Evolutionary conservation across 2,329 filamentous ascomycete genomes (phyloP).

Genomic region (Colletotrichum tofieldiae): DNA sequence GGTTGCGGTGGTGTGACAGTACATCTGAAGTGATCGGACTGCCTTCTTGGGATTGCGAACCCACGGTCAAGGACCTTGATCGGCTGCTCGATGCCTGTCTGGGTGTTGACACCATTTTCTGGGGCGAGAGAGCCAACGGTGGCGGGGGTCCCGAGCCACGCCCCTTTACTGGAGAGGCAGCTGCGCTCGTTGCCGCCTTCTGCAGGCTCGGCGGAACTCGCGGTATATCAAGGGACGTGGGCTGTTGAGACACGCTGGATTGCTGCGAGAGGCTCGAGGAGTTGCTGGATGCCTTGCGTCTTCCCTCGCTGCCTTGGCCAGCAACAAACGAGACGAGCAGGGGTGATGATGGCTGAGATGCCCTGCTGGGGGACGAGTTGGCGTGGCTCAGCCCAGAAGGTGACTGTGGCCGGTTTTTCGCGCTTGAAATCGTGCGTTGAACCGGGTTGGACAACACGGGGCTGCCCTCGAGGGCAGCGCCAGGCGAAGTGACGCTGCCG

Average conservation of each 20-base stretch:
- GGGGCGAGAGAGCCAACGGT: constrained; percentile 72
- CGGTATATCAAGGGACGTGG: constrained; percentile 80
- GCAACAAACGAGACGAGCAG: constrained; percentile 97
- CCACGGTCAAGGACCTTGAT: constrained; percentile 91
- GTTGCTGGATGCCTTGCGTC: constrained; percentile 93
- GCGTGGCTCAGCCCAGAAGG: constrained; percentile 85
- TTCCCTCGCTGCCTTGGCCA: constrained; percentile 81
- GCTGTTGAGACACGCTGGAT: constrained; percentile 77
- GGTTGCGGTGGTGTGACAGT: constrained; percentile 84
- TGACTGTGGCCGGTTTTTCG: constrained; percentile 88
- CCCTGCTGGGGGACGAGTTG: constrained; percentile 89
- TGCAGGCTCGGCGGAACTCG: constrained; percentile 73
- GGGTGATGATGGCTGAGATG: constrained; percentile 78
- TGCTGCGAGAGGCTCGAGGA: constrained; percentile 88
- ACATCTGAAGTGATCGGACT: constrained; percentile 81
- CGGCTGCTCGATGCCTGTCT: constrained; percentile 77
- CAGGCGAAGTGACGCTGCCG: constrained; percentile 69
- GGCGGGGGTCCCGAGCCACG: constrained; percentile 66
- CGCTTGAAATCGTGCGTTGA: constrained; percentile 87
- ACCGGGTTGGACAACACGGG: constrained; percentile 85
- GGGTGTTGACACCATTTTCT: constrained; percentile 74
- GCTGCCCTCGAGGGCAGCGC: constrained; percentile 84
- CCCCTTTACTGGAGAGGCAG: constrained; percentile 71
- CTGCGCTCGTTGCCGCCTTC: constrained; percentile 69
- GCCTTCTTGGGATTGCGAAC: constrained; percentile 95